These are phyloP conservation scores for Gelatoporia subvermispora DNA, from an alignment of 768 basidiomycete genomes.

Conservation along the genomic window DNA sequence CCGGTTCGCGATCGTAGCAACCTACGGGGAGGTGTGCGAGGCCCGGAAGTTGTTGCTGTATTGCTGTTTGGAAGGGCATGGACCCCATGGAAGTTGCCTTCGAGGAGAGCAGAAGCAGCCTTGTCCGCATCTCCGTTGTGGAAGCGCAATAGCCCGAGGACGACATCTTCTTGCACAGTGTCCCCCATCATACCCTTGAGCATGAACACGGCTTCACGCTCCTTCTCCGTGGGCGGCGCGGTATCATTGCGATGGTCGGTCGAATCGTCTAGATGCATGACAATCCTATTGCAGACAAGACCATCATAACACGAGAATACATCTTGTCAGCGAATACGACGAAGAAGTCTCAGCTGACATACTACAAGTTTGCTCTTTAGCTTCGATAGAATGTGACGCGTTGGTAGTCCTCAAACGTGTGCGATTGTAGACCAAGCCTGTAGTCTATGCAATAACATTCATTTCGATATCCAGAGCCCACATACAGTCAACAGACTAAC, in stretches of 20 bases:
- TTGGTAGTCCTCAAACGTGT: too few species aligned
- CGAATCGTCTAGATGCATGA: too few species aligned
- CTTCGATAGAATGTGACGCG: too few species aligned
- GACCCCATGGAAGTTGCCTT: constrained; percentile 16
- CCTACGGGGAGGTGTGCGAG: constrained; percentile 25
- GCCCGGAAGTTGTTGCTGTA: constrained; percentile 8
- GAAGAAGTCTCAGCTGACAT: too few species aligned
- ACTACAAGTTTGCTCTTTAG: too few species aligned
- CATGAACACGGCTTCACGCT: constrained; percentile 26
- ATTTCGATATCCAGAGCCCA: too few species aligned
- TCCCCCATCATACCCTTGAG: constrained; percentile 36
- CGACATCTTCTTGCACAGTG: constrained; percentile 39
- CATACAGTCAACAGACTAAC: too few species aligned
- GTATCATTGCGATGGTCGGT: neutral
- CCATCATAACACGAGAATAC: too few species aligned
- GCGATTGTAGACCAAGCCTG: too few species aligned
- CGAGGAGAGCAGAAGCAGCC: constrained; percentile 28
- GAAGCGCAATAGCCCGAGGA: constrained; percentile 53
- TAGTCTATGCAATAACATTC: too few species aligned
- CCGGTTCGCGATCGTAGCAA: neutral
- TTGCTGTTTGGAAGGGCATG: constrained; percentile 7
- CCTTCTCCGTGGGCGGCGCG: constrained; percentile 3
- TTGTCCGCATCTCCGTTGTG: constrained; percentile 48
- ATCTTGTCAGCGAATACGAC: too few species aligned
- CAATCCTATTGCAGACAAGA: too few species aligned